phyloP scores from a whole-genome alignment of 1,284 basidiomycete genomes.

The Exobasidium rhododendri region DNA sequence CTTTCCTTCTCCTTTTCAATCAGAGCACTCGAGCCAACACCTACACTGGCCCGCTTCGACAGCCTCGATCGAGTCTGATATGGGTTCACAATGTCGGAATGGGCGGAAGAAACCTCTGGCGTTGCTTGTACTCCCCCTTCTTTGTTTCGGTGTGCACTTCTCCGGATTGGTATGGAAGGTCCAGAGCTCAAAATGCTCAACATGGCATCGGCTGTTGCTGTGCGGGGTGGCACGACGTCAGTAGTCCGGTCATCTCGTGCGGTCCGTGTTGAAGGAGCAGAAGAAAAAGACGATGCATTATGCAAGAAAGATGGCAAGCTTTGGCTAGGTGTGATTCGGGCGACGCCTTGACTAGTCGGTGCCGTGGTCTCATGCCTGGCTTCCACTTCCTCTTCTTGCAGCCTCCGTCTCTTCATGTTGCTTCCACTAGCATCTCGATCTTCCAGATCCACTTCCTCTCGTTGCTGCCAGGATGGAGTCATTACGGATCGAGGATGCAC shows the following conservation, averaged over 20 bases:
- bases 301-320: not conserved
- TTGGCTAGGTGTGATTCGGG: not conserved
- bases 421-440: not conserved
- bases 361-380: not conserved
- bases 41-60: not conserved
- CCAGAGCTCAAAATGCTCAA: conserved; percentile 12
- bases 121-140: not conserved
- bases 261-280: not conserved
- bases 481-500: not conserved
- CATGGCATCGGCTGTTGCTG: conserved; percentile 14
- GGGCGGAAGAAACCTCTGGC: conserved; percentile 1
- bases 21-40: not conserved
- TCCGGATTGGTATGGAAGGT: not conserved
- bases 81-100: conserved; percentile 43
- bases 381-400: not conserved
- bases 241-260: not conserved
- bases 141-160: not conserved
- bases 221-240: not conserved
- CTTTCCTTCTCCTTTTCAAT: conserved; percentile 10
- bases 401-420: not conserved
- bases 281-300: not conserved
- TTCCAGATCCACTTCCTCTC: not conserved
- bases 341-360: not conserved
- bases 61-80: conserved; percentile 35
- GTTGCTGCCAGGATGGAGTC: not conserved